These are phyloP conservation scores for Podosphaera aphanis DNA, from an alignment of 2,329 filamentous ascomycete species.

Conservation along the genomic window DNA sequence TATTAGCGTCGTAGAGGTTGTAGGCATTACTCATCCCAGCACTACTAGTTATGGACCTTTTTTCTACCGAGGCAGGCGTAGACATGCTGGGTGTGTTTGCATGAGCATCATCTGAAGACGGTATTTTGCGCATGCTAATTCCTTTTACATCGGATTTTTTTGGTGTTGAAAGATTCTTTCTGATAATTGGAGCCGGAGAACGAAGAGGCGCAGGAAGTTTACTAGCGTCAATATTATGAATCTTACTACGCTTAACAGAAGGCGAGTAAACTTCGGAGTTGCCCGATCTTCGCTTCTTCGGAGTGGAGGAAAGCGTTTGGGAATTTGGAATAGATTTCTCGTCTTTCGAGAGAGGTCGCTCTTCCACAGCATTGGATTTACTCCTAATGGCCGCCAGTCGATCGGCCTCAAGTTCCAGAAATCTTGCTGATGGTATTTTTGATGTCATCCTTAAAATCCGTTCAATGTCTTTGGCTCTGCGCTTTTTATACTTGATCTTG, in stretches of 20 bases:
- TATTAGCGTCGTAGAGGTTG: conserved; percentile 1
- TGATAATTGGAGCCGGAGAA: conserved; percentile 13
- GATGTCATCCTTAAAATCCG: conserved; percentile 11
- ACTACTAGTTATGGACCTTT: conserved; percentile 11
- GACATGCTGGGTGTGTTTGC: conserved; percentile 17
- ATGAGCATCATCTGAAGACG: conserved; percentile 18
- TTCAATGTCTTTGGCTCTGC: conserved; percentile 9
- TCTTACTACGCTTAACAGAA: conserved; percentile 17
- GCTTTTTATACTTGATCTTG: conserved; percentile 14
- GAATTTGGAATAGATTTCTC: not conserved
- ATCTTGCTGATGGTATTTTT: conserved; percentile 4
- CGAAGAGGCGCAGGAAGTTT: conserved; percentile 17
- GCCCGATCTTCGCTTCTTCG: conserved; percentile 11
- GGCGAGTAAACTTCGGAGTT: conserved; percentile 10
- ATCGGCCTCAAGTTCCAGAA: conserved; percentile 6
- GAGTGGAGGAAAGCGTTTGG: not conserved
- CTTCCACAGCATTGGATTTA: not conserved
- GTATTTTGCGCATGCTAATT: conserved; percentile 18
- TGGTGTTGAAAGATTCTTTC: conserved; percentile 19
- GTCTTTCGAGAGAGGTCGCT: not conserved
- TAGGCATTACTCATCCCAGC: not conserved
- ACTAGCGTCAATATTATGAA: conserved; percentile 11
- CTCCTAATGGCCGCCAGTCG: not conserved
- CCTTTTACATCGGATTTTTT: conserved; percentile 19
- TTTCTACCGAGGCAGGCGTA: conserved; percentile 15